Evolutionary conservation across 108 stramenopile species (phyloP).

Genomic region (Nitzschia putrida): DNA sequence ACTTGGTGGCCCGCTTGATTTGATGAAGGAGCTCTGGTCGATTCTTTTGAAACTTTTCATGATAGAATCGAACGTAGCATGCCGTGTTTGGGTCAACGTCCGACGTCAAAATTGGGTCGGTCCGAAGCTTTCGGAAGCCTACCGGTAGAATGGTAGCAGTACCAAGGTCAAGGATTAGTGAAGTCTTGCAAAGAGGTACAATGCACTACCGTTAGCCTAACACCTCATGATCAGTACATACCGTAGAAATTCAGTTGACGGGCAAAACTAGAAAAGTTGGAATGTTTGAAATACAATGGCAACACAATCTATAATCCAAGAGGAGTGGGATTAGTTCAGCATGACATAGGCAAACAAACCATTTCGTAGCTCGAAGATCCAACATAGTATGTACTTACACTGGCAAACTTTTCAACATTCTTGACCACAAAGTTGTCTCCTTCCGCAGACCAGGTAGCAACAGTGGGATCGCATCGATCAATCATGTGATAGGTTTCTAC

Average conservation of each 20-base stretch:
- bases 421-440: constrained; percentile 76
- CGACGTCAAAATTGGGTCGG: constrained; percentile 63
- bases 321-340: background rate
- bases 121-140: constrained; percentile 70
- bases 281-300: constrained; percentile 76
- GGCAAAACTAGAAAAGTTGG: constrained; percentile 77
- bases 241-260: constrained; percentile 75
- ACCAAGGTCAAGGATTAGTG: background rate
- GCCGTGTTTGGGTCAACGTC: constrained; percentile 65
- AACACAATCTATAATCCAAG: constrained; percentile 37
- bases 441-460: constrained; percentile 60
- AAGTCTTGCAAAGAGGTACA: background rate
- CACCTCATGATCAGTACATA: background rate
- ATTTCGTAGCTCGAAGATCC: background rate
- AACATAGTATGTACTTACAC: constrained; percentile 26
- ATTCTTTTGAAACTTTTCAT: constrained; percentile 72
- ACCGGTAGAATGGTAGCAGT: background rate
- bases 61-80: constrained; percentile 66
- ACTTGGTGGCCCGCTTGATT: constrained; percentile 70
- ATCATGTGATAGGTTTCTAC: constrained; percentile 82
- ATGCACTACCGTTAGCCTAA: background rate
- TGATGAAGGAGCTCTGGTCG: constrained; percentile 63
- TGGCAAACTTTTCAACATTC: constrained; percentile 69
- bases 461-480: constrained; percentile 55
- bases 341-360: background rate